phyloP scores from a whole-genome alignment of 2,329 filamentous ascomycete genomes.

The Cucurbitaria berberidis region DNA sequence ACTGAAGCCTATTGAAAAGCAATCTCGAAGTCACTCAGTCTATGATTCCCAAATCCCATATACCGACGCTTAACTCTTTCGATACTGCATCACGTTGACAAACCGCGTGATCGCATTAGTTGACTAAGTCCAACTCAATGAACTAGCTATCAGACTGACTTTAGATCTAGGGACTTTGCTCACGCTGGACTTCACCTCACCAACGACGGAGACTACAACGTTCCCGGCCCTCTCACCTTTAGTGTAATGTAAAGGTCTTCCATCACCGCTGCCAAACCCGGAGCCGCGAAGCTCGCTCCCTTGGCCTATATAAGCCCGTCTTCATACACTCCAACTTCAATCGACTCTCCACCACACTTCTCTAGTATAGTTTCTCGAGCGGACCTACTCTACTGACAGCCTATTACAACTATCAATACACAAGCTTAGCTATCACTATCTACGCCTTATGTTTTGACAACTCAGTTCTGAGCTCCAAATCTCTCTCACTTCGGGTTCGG shows the following conservation, averaged over 20 bases:
- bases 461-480: background rate
- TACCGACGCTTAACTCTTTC: too few relatives aligned
- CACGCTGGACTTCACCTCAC: conserved; percentile 2
- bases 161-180: background rate
- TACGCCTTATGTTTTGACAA: background rate
- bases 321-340: background rate
- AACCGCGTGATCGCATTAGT: too few relatives aligned
- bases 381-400: background rate
- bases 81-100: too few relatives aligned
- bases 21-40: too few relatives aligned
- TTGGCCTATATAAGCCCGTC: conserved; percentile 1
- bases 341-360: background rate
- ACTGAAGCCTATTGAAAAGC: too few relatives aligned
- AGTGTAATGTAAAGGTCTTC: background rate
- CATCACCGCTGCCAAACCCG: background rate
- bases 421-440: background rate
- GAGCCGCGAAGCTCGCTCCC: background rate
- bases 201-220: background rate
- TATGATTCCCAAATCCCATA: too few relatives aligned
- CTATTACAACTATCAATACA: background rate
- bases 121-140: too few relatives aligned
- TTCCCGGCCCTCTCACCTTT: conserved; percentile 8
- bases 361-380: background rate
- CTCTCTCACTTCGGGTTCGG: background rate
- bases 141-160: background rate